Base-by-base conservation (phyloP, 2,329 filamentous ascomycete species). In the Sporothrix phasma region DNA sequence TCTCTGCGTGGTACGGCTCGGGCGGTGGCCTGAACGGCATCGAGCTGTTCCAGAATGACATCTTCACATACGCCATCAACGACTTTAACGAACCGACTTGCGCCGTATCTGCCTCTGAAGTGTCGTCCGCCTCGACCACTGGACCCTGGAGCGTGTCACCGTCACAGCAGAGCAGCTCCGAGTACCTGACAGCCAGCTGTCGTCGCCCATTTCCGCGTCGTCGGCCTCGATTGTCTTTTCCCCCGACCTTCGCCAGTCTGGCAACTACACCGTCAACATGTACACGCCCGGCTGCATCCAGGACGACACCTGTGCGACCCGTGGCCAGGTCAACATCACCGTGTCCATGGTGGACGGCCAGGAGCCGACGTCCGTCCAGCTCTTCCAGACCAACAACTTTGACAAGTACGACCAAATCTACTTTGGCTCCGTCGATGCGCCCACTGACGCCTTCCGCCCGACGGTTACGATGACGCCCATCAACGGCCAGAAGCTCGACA, bases 341-440 rank as follows among this genome's bases (percentile, higher is more conserved):
- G 76, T 78, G 69, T 71, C 76, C 64, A 72, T 75, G 69, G 69
- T 77, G 70, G 67, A 68, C 60, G 73, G 74, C 41, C 78, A 83
- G 5, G 80, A 86, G 64, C 81, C 84, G 31, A 84, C 80, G 0
- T 81, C 83, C 0, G 61, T 67, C 10, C 65, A 67, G 47, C 77
- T 97, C 7, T 95, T 84, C 73, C 94, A 99, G 75, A 96, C 92
- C 19, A 99, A 99, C 76, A 84, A 95, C 73, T 95, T 88, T 74
- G 93, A 97, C 79, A 99, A 99, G 75, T 97, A 96, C 72, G 94
- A 99, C 72, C 87, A 90, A 69, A 86, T 99, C 65, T 96, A 92
- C 76, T 88, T 88, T 68, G 94, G 92, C 54, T 86, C 86, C 68
- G 85, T 99, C 62, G 91, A 97, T 72, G 86, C 87, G 62, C 86